These are phyloP conservation scores for Pleurotus platypus DNA, from an alignment of 768 basidiomycete genomes.

Conservation along the genomic window DNA sequence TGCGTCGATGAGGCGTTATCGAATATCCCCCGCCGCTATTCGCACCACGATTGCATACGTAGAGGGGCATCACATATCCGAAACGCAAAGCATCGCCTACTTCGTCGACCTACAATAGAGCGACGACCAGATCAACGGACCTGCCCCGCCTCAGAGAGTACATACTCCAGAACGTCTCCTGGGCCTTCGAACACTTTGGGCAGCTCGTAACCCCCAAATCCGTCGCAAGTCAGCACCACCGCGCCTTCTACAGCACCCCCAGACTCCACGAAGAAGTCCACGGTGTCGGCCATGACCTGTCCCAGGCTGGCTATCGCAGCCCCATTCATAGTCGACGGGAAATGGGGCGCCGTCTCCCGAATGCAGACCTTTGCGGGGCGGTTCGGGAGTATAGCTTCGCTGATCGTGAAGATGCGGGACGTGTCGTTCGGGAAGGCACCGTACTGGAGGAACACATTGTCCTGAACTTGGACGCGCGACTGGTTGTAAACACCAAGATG, in stretches of 20 bases:
- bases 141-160: constrained; percentile 6
- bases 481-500: constrained; percentile 12
- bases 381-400: constrained; percentile 11
- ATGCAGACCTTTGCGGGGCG: constrained; percentile 13
- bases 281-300: constrained; percentile 1
- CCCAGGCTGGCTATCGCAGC: constrained; percentile 5
- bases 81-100: too few species aligned
- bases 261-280: constrained; percentile 7
- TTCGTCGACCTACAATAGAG: too few species aligned
- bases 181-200: constrained; percentile 8
- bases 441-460: constrained; percentile 14
- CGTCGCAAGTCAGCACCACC: constrained; percentile 9
- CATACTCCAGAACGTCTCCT: constrained; percentile 6
- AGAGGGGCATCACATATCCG: too few species aligned
- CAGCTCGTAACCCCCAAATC: constrained; percentile 5
- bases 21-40: too few species aligned
- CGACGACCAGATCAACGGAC: neutral
- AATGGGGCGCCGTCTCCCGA: constrained; percentile 5
- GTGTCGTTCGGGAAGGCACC: constrained; percentile 10
- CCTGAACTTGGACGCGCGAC: constrained; percentile 13
- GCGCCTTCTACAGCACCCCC: constrained; percentile 1
- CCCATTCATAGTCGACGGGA: constrained; percentile 11
- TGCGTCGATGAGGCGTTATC: too few species aligned
- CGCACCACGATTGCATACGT: too few species aligned
- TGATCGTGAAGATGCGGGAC: constrained; percentile 12